Conservation (phyloP, 148 eudicot genomes). For the Heliamphora exappendiculata region DNA sequence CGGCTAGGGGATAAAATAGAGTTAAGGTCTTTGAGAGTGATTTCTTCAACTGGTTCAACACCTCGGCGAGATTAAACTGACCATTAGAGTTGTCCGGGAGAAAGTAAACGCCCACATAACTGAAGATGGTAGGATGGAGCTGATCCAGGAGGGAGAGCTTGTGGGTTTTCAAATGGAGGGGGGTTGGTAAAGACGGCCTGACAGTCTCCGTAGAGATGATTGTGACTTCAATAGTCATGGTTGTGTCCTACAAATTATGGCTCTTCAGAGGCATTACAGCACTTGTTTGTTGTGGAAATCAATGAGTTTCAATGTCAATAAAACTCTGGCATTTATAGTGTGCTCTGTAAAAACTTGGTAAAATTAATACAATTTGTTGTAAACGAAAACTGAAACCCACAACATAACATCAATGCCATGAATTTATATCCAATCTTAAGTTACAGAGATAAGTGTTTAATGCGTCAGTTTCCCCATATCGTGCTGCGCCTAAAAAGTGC, state of each 20-base stretch:
- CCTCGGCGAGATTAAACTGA: background rate
- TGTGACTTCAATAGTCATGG: background rate
- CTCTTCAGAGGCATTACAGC: no score
- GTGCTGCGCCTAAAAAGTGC: no score
- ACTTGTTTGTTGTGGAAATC: no score
- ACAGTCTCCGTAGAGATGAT: background rate
- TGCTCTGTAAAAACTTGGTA: no score
- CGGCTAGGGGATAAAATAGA: constrained; percentile 24
- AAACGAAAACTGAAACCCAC: no score
- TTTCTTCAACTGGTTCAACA: constrained; percentile 6
- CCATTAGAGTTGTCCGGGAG: background rate
- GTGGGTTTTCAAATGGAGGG: constrained; percentile 9
- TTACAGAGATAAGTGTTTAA: no score
- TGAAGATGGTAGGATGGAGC: constrained; percentile 12
- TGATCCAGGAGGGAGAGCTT: constrained; percentile 23
- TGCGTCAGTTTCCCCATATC: no score
- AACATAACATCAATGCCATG: no score
- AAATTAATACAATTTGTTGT: no score
- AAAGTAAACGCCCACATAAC: constrained; percentile 14
- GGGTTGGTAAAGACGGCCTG: constrained; percentile 1
- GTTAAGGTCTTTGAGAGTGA: constrained; percentile 19
- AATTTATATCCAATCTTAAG: no score
- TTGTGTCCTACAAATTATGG: background rate
- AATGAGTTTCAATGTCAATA: no score
- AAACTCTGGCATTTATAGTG: no score